A percentile compares a stretch with the other conserved stretches of the same genome.
Evolutionary conservation across 345 rosid genomes (phyloP).

Genomic region (Erysimum cheiranthoides): DNA sequence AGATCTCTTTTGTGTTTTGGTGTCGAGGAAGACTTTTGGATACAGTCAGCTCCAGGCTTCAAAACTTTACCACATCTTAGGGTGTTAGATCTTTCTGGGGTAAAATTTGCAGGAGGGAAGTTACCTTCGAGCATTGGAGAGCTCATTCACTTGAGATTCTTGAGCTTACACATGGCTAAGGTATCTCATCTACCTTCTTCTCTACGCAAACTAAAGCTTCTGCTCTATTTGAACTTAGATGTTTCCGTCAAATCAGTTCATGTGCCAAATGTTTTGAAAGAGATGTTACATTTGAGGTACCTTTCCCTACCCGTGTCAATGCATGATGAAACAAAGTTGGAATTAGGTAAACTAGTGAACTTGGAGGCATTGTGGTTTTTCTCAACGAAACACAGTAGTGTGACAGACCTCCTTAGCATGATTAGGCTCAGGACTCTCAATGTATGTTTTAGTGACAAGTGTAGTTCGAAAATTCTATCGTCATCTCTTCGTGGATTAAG

Average conservation of each 20-base stretch:
- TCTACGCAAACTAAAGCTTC: neutral
- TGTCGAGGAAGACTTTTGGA: too few relatives aligned
- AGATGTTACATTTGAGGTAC: neutral
- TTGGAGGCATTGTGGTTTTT: neutral
- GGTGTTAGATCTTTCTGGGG: too few relatives aligned
- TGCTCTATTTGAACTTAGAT: neutral
- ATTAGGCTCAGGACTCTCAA: neutral
- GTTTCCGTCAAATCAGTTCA: neutral
- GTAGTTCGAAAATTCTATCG: neutral
- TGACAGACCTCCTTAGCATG: neutral
- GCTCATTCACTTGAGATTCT: neutral
- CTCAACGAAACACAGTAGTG: neutral
- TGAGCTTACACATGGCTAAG: too few relatives aligned
- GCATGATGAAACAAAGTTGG: neutral
- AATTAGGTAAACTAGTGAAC: constrained; percentile 5
- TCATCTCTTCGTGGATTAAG: neutral
- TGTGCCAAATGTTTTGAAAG: constrained; percentile 17
- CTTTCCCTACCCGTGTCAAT: neutral
- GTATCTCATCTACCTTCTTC: neutral
- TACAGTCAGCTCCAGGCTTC: too few relatives aligned
- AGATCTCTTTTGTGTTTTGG: too few relatives aligned
- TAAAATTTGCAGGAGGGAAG: too few relatives aligned
- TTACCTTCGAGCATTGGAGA: too few relatives aligned
- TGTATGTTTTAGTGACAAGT: neutral
- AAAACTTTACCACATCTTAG: too few relatives aligned